Base-by-base conservation (phyloP, 257 asterid species). In the Solanum tacnaense region DNA sequence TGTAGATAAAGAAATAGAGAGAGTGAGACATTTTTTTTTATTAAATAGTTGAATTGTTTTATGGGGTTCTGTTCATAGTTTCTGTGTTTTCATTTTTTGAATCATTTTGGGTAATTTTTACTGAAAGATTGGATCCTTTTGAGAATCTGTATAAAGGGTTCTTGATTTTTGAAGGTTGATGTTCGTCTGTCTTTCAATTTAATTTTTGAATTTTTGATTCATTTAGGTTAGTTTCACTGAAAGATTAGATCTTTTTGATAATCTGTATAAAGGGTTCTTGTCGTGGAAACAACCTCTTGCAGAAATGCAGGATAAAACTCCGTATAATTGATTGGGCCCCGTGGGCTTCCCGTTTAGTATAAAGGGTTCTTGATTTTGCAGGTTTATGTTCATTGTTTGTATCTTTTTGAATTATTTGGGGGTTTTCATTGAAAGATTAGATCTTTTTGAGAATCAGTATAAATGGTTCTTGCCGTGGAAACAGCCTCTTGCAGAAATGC, bases 11-110 rank as follows among this genome's bases (percentile, higher is more conserved):
- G 35, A 76, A 12, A 74, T 44, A 75, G 12, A 44, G 20, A 38
- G 82, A 39, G 62, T 56, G 65, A 56, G 65, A 7, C 44, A 9
- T 5, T 82, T 82, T 29, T 44, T 15, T 10, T 20, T 1, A 81
- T 86, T 90, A 87, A 85, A 86, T 49, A 83, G 84, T 72, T 86
- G 88, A 83, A 86, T 49, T 79, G 75, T 65, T 86, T 82, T 27
- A 89, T 89, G 89, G 89, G 71, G 90, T 67, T 89, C 5, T 5
- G 74, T 71, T 31, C 6, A 71, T 71, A 68, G n/a, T 71, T 25
- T 79, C 84, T 89, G 29, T 52, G 56, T 75, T 23, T 38, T 39
- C 20, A 11, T 20, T 27, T 68, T 74, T 36, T 21, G 34, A 6
- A 60, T 31, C 34, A 41, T 39, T 73, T 23, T 58, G 44, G 73